phyloP scores from a whole-genome alignment of 495 filamentous ascomycete species.

The Venustampulla echinocandica region DNA sequence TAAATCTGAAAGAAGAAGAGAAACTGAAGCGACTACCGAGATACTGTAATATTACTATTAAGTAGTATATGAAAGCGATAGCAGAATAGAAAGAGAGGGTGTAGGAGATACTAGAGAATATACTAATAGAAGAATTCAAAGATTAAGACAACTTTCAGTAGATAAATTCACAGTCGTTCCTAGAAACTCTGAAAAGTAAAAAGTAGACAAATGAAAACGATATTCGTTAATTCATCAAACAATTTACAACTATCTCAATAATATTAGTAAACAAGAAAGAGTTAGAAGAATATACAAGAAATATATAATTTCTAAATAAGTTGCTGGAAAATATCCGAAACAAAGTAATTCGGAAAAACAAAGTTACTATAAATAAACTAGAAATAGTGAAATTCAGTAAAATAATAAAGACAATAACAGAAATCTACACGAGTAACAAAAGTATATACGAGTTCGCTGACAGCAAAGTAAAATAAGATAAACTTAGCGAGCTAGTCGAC shows the following conservation, averaged over 20 bases:
- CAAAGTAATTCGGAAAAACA: background rate
- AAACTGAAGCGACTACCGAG: background rate
- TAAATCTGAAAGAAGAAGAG: background rate
- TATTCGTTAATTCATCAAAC: background rate
- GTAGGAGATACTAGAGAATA: background rate
- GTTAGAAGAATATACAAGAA: background rate
- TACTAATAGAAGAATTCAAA: background rate
- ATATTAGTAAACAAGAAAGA: background rate
- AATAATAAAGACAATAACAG: background rate
- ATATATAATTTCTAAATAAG: background rate
- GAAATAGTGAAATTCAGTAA: background rate
- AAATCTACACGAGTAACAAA: background rate
- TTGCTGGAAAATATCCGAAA: background rate
- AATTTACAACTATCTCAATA: background rate
- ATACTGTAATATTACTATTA: background rate
- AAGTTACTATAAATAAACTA: background rate
- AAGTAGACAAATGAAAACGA: background rate
- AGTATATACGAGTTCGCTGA: background rate
- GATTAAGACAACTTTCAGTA: background rate
- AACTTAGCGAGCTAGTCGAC: background rate
- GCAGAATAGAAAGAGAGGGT: background rate
- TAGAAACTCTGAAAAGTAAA: background rate
- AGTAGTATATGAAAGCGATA: background rate
- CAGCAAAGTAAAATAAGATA: background rate
- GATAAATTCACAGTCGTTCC: background rate